These are phyloP conservation scores for Peniophora sp. DNA, from an alignment of 1,284 basidiomycete species.

Conservation along the genomic window DNA sequence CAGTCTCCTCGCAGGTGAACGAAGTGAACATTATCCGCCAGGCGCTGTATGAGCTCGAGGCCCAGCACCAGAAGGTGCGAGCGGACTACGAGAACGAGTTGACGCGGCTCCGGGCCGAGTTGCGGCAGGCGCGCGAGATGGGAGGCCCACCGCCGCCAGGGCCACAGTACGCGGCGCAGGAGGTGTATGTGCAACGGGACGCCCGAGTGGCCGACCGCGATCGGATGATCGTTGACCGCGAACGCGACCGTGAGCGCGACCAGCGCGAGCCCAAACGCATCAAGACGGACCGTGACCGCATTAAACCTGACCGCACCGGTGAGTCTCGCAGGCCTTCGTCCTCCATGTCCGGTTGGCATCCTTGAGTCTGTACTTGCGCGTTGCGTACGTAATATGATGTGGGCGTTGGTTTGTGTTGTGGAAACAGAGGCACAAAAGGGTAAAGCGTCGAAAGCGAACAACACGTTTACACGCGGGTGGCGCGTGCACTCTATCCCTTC, in stretches of 20 bases:
- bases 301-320: conserved; percentile 28
- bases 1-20: conserved; percentile 64
- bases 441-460: too few relatives aligned
- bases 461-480: too few relatives aligned
- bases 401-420: too few relatives aligned
- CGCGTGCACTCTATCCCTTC: too few relatives aligned
- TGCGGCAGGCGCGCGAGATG: conserved; percentile 27
- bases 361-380: conserved; percentile 1
- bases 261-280: conserved; percentile 36
- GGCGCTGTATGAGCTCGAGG: conserved; percentile 72
- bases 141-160: conserved; percentile 21
- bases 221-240: conserved; percentile 19
- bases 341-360: conserved; percentile 3
- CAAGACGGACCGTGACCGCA: conserved; percentile 23
- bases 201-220: conserved; percentile 11
- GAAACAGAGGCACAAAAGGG: too few relatives aligned
- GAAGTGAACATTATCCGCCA: conserved; percentile 70
- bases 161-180: conserved; percentile 18
- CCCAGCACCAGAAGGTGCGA: conserved; percentile 63
- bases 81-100: conserved; percentile 74
- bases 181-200: conserved; percentile 11
- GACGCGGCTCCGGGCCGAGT: conserved; percentile 53
- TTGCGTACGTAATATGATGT: too few relatives aligned
- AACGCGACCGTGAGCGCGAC: conserved; percentile 24
- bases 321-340: conserved; percentile 7